Evolutionary conservation across 345 rosid species (phyloP), one percentile per base, ranked within the genome.

Genomic region (Eucalyptus polybractea): DNA sequence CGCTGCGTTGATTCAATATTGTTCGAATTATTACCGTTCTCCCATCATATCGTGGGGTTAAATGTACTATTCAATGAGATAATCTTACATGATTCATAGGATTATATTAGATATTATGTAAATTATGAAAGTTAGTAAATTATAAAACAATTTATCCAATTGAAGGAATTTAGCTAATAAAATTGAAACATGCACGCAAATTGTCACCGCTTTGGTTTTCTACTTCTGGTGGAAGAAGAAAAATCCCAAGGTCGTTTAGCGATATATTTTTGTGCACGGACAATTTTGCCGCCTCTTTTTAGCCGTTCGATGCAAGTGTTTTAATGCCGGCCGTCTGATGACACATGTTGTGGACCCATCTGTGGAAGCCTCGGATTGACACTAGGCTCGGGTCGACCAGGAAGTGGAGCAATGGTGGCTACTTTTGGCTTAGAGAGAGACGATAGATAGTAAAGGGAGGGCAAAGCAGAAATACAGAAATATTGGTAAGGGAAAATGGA

Each of bases 61-160:
- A 37, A 31, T 67, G 1, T 8, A 67, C 10, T 10, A 31, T 15
- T 67, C 0, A 0, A 31, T 1, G 0, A 15, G 22, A 67, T 31
- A 67, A 31, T 67, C 0, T 31, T 8, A 1, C 76, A 65, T 65
- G 10, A 65, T 15, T n/a, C 5, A 15, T n/a, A 15, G 21, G 17
- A 65, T n/a, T n/a, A n/a, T n/a, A 14, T 15, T 3, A n/a, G 40
- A 65, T n/a, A 33, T 3, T n/a, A 65, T 14, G 40, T 4, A 67
- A 67, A 7, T 67, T 67, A 67, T n/a, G 3, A 15, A 1, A 67
- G 17, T 6, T 62, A 62, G 17, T 29, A 3, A 62, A 29, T 62
- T 62, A 29, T 29, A 29, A 13, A 29, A 29, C 3, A 67, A 67
- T 15, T 8, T 67, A 67, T 67, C 80, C 10, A 67, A 67, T 67